A percentile compares a stretch with the other conserved stretches of the same genome.
Conservation (phyloP, 139 green algal genomes). For the Volvox africanus region DNA sequence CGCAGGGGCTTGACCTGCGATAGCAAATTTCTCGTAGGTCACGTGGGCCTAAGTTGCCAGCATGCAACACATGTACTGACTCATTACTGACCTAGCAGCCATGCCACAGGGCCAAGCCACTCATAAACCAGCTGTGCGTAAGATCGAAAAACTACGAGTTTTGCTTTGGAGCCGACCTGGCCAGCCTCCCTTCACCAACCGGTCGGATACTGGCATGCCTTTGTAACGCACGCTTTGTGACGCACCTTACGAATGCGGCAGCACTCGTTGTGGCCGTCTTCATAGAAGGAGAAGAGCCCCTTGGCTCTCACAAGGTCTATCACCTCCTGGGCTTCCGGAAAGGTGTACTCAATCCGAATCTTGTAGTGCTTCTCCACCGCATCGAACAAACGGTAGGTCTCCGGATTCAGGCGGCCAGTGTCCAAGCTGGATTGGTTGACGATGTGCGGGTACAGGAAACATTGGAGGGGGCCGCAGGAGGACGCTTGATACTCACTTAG, state of each 20-base stretch:
- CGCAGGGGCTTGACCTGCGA: constrained; percentile 89
- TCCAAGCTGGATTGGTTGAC: constrained; percentile 80
- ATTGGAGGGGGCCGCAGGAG: too few species aligned
- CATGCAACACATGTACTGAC: neutral
- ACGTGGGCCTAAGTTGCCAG: neutral
- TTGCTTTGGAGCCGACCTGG: too few species aligned
- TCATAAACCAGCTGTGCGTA: too few species aligned
- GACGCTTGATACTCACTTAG: too few species aligned
- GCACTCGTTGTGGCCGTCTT: constrained; percentile 98
- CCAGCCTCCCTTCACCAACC: too few species aligned
- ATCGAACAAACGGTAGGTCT: constrained; percentile 97
- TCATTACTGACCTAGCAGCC: too few species aligned
- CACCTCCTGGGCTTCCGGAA: constrained; percentile 93
- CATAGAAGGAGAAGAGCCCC: constrained; percentile 99
- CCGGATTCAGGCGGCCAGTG: constrained; percentile 96
- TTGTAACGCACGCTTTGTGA: constrained; percentile 55
- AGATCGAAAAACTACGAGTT: too few species aligned
- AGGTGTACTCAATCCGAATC: constrained; percentile 99
- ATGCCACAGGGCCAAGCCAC: too few species aligned
- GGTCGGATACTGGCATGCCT: too few species aligned
- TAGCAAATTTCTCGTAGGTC: too few species aligned
- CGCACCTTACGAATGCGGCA: constrained; percentile 94
- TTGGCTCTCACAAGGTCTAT: constrained; percentile 95
- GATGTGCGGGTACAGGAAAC: too few species aligned
- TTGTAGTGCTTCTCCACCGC: constrained; percentile 97